Percentiles rank a stretch among this genome's conserved stretches.
phyloP scores from a whole-genome alignment of 2,329 filamentous ascomycete genomes.

The Didymella pinodella region DNA sequence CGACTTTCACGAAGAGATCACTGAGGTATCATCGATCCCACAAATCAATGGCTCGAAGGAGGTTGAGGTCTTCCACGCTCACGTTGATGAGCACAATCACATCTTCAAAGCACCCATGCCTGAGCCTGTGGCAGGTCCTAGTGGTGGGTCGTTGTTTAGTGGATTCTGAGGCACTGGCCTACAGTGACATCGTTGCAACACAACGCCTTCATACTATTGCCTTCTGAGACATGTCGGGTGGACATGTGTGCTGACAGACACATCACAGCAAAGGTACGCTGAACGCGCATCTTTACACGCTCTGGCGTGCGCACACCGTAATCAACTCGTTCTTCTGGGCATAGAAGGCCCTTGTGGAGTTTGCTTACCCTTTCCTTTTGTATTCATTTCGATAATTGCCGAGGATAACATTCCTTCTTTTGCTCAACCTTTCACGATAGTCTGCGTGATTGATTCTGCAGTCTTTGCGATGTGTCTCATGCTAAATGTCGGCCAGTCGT shows the following conservation, averaged over 20 bases:
- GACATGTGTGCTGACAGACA: not conserved
- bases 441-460: too few relatives aligned
- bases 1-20: conserved; percentile 10
- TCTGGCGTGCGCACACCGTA: not conserved
- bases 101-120: not conserved
- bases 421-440: too few relatives aligned
- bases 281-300: not conserved
- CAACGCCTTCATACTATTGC: not conserved
- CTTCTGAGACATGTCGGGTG: not conserved
- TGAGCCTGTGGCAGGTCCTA: not conserved
- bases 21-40: conserved; percentile 3
- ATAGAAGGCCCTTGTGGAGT: too few relatives aligned
- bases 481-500: too few relatives aligned
- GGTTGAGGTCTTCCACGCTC: conserved; percentile 2
- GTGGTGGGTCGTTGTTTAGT: not conserved
- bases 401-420: too few relatives aligned
- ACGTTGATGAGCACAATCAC: conserved; percentile 8
- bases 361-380: too few relatives aligned
- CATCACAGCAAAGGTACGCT: not conserved
- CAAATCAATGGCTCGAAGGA: conserved; percentile 13
- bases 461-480: too few relatives aligned
- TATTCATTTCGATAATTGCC: too few relatives aligned
- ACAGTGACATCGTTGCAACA: not conserved
- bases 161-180: not conserved
- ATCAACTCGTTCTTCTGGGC: not conserved